A percentile compares a stretch with the other conserved stretches of the same genome.
phyloP scores from a whole-genome alignment of 805 yeast species.

The Saccharomyces kudriavzevii region DNA sequence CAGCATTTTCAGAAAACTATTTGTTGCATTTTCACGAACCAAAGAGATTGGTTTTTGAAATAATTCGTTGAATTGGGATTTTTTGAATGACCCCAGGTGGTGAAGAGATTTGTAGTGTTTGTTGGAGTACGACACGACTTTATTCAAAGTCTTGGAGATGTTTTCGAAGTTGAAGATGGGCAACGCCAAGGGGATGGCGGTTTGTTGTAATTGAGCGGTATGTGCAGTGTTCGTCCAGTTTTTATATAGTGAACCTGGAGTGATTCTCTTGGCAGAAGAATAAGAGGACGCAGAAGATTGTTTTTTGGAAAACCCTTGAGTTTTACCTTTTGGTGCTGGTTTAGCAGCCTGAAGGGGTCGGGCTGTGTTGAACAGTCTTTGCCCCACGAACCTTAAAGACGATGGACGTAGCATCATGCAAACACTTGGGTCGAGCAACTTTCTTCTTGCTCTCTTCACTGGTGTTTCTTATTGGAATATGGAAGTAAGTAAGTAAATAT shows the following conservation, averaged over 20 bases:
- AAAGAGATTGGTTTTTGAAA: constrained; percentile 54
- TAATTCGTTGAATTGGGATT: constrained; percentile 60
- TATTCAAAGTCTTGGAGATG: constrained; percentile 12
- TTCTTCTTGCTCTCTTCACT: constrained; percentile 37
- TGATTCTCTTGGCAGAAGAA: constrained; percentile 20
- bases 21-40: constrained; percentile 42
- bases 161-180: constrained; percentile 16
- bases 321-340: constrained; percentile 21
- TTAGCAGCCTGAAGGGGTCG: constrained; percentile 1
- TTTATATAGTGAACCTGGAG: constrained; percentile 27
- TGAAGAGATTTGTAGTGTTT: constrained; percentile 37
- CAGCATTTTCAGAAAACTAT: constrained; percentile 35
- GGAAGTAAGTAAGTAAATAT: neutral
- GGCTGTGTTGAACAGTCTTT: neutral
- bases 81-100: constrained; percentile 56
- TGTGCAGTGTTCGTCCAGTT: constrained; percentile 29
- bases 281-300: constrained; percentile 3
- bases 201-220: constrained; percentile 24
- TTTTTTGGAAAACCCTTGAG: constrained; percentile 27
- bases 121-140: constrained; percentile 36
- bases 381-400: neutral
- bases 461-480: constrained; percentile 49
- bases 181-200: constrained; percentile 20
- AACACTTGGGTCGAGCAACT: neutral
- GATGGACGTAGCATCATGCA: neutral